Percentiles rank a stretch among this genome's conserved stretches.
phyloP scores from a whole-genome alignment of 2,329 filamentous ascomycete genomes.

The Amesomyces nigricolor region DNA sequence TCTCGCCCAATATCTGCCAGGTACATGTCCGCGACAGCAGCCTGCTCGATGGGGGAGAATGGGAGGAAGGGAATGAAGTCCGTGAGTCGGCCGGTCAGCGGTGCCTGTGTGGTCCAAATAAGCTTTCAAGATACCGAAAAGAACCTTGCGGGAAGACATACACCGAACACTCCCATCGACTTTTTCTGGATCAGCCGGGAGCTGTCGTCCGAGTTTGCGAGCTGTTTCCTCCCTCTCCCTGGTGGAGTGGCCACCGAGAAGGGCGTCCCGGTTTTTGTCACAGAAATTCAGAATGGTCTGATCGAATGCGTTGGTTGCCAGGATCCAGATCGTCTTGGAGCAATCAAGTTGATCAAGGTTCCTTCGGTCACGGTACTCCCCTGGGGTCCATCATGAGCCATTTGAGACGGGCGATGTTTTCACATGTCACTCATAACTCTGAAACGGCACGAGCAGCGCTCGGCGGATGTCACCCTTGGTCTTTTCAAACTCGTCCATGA shows the following conservation, averaged over 20 bases:
- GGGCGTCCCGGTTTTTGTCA: slow-evolving; percentile 24
- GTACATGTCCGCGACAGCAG: slow-evolving; percentile 39
- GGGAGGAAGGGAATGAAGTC: slow-evolving; percentile 39
- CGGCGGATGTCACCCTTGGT: slow-evolving; percentile 36
- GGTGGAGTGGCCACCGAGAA: neutral
- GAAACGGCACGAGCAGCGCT: slow-evolving; percentile 40
- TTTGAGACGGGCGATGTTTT: too few species aligned
- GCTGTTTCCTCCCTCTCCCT: neutral
- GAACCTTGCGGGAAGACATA: neutral
- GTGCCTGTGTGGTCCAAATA: slow-evolving; percentile 20
- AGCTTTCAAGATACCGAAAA: too few species aligned
- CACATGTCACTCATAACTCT: slow-evolving; percentile 33
- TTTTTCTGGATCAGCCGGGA: slow-evolving; percentile 10
- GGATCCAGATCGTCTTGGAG: slow-evolving; percentile 43
- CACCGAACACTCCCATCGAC: slow-evolving; percentile 7
- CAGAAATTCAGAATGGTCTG: slow-evolving; percentile 37
- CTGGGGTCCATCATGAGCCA: slow-evolving; percentile 15
- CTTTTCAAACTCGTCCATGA: slow-evolving; percentile 49
- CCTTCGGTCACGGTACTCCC: slow-evolving; percentile 38
- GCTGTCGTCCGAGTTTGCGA: slow-evolving; percentile 2
- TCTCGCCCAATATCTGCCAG: slow-evolving; percentile 32
- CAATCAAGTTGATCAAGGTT: slow-evolving; percentile 33
- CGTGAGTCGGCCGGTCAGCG: slow-evolving; percentile 39
- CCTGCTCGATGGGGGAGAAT: slow-evolving; percentile 36
- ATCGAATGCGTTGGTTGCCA: slow-evolving; percentile 42